Conservation (phyloP, 129 eudicot genomes). For the Lactuca sativa region DNA sequence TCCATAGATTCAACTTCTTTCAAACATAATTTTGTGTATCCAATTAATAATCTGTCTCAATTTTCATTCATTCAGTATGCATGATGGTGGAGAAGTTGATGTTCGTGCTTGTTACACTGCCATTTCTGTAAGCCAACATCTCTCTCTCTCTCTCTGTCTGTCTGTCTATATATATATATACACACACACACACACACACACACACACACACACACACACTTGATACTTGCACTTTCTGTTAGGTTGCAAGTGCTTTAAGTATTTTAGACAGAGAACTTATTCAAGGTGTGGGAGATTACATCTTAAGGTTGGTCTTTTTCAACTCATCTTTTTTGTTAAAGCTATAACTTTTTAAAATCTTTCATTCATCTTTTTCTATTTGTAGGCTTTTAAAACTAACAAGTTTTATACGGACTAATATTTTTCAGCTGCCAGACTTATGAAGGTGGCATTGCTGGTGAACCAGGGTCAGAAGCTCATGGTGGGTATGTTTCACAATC, state of each 20-base stretch:
- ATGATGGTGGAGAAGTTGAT: slow-evolving; percentile 96
- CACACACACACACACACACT: too few species aligned
- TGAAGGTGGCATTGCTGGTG: slow-evolving; percentile 98
- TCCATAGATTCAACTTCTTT: slow-evolving; percentile 5
- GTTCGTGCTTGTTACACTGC: slow-evolving; percentile 99
- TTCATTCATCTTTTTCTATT: not conserved
- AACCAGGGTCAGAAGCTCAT: slow-evolving; percentile 99
- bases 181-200: too few species aligned
- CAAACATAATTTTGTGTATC: slow-evolving; percentile 2
- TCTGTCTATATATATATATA: not conserved
- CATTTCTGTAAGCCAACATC: slow-evolving; percentile 63
- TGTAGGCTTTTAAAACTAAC: not conserved
- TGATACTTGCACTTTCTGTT: slow-evolving; percentile 12
- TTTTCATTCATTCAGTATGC: slow-evolving; percentile 62
- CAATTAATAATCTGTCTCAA: slow-evolving; percentile 5
- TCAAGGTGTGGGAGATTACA: slow-evolving; percentile 79
- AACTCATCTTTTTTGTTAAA: not conserved
- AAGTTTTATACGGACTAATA: not conserved
- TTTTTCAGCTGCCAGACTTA: slow-evolving; percentile 78
- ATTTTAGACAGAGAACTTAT: slow-evolving; percentile 76
- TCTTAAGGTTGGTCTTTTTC: slow-evolving; percentile 55
- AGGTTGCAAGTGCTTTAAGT: slow-evolving; percentile 89
- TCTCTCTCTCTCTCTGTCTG: not conserved
- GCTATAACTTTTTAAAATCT: not conserved
- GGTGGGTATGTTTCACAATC: slow-evolving; percentile 81